A percentile compares a stretch with the other conserved stretches of the same genome.
These are phyloP conservation scores for Neocucurbitaria cava DNA, from an alignment of 2,329 filamentous ascomycete species.

Conservation along the genomic window DNA sequence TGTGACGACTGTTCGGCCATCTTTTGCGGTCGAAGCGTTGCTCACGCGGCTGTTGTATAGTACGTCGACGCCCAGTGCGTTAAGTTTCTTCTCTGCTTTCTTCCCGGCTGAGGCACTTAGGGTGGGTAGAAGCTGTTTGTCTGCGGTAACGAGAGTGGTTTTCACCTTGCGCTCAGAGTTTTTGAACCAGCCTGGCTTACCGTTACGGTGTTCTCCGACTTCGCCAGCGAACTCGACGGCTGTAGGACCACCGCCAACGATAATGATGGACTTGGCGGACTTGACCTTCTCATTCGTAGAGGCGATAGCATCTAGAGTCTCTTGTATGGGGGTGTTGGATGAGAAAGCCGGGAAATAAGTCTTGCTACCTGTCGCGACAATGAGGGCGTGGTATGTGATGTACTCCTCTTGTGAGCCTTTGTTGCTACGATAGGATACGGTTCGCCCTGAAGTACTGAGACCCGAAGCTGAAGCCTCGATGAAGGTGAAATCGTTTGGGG, in stretches of 20 bases:
- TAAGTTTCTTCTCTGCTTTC: constrained; percentile 56
- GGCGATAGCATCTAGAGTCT: constrained; percentile 41
- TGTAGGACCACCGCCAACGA: constrained; percentile 58
- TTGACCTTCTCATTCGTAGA: constrained; percentile 44
- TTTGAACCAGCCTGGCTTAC: constrained; percentile 50
- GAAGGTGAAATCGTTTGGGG: constrained; percentile 56
- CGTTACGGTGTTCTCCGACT: constrained; percentile 52
- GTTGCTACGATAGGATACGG: constrained; percentile 51
- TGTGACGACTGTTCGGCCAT: constrained; percentile 50
- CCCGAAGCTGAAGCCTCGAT: constrained; percentile 58
- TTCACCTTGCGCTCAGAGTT: constrained; percentile 37
- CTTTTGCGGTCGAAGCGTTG: constrained; percentile 22
- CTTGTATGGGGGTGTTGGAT: constrained; percentile 42
- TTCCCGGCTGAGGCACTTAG: constrained; percentile 50
- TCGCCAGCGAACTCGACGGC: constrained; percentile 60
- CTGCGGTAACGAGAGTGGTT: constrained; percentile 56
- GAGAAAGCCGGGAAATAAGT: constrained; percentile 56
- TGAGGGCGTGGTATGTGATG: constrained; percentile 61
- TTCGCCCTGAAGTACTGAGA: constrained; percentile 54
- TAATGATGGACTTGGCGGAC: constrained; percentile 53
- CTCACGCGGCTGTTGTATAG: constrained; percentile 49
- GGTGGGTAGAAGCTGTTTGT: constrained; percentile 49
- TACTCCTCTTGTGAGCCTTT: constrained; percentile 31
- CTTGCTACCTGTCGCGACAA: constrained; percentile 63
- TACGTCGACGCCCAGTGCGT: constrained; percentile 56